phyloP scores from a whole-genome alignment of 2,329 filamentous ascomycete species.

The Didymella glomerata region DNA sequence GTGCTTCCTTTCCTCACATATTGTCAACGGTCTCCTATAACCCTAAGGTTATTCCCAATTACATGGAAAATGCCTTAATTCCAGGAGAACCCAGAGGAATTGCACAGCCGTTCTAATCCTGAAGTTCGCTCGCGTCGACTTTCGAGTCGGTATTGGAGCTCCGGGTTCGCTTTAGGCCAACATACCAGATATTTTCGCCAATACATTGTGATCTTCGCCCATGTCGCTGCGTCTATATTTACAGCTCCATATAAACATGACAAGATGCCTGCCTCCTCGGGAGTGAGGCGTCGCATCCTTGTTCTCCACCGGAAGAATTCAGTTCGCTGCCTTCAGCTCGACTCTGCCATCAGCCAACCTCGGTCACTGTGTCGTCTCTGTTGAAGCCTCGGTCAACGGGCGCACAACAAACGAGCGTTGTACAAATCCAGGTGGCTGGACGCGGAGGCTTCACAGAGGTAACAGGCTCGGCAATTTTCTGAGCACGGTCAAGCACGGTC shows the following conservation, averaged over 20 bases:
- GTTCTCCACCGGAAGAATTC: not conserved
- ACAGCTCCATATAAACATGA: slow-evolving; percentile 5
- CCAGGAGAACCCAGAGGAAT: slow-evolving; percentile 48
- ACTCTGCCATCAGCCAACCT: not conserved
- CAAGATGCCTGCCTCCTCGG: slow-evolving; percentile 20
- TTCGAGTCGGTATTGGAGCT: slow-evolving; percentile 46
- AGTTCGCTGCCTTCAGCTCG: not conserved
- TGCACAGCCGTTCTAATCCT: slow-evolving; percentile 53
- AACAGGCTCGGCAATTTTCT: slow-evolving; percentile 12
- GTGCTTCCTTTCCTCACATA: slow-evolving; percentile 38
- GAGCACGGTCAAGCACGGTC: slow-evolving; percentile 13
- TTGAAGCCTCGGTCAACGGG: slow-evolving; percentile 11
- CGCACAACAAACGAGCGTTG: slow-evolving; percentile 10
- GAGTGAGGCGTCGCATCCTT: slow-evolving; percentile 1
- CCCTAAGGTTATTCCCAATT: slow-evolving; percentile 37
- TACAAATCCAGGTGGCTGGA: slow-evolving; percentile 24
- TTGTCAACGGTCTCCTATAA: slow-evolving; percentile 42
- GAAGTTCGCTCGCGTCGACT: slow-evolving; percentile 47
- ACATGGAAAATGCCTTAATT: slow-evolving; percentile 42
- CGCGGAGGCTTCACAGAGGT: not conserved
- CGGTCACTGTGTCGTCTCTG: not conserved
- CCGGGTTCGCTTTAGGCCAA: slow-evolving; percentile 54
- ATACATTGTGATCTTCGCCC: slow-evolving; percentile 11
- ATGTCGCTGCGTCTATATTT: slow-evolving; percentile 14
- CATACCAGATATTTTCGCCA: slow-evolving; percentile 28